Evolutionary conservation across 176 grass and related monocot genomes (phyloP).

Genomic region (Juncus inflexus): DNA sequence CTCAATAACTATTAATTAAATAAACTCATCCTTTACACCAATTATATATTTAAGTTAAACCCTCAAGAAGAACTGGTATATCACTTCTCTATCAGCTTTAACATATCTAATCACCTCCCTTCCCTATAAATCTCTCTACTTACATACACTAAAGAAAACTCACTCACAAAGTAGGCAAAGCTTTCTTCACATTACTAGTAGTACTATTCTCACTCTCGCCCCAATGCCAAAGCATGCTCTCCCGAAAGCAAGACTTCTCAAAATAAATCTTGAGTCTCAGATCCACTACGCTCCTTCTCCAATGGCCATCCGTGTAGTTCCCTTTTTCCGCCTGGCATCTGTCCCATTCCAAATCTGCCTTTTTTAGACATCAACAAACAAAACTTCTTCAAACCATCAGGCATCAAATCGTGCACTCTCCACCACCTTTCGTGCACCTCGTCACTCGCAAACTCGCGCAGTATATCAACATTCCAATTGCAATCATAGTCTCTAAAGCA

Average conservation of each 20-base stretch:
- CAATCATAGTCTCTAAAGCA: constrained; percentile 94
- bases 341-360: constrained; percentile 85
- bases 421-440: constrained; percentile 70
- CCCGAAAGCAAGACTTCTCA: constrained; percentile 92
- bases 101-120: background rate
- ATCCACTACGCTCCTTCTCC: constrained; percentile 61
- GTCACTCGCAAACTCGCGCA: constrained; percentile 78
- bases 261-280: constrained; percentile 58
- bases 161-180: constrained; percentile 10
- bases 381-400: constrained; percentile 60
- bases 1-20: background rate
- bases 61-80: constrained; percentile 18
- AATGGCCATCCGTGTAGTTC: constrained; percentile 76
- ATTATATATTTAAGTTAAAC: constrained; percentile 12
- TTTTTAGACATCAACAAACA: constrained; percentile 71
- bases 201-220: constrained; percentile 57
- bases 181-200: constrained; percentile 14
- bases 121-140: constrained; percentile 24
- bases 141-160: background rate
- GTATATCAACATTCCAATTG: constrained; percentile 74
- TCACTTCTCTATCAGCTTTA: constrained; percentile 8
- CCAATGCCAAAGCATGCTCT: constrained; percentile 94
- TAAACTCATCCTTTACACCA: constrained; percentile 21
- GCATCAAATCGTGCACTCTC: constrained; percentile 79
- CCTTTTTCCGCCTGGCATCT: constrained; percentile 71